These are phyloP conservation scores for Phylloporus rhodoxanthus DNA, from an alignment of 768 basidiomycete species.

Conservation along the genomic window DNA sequence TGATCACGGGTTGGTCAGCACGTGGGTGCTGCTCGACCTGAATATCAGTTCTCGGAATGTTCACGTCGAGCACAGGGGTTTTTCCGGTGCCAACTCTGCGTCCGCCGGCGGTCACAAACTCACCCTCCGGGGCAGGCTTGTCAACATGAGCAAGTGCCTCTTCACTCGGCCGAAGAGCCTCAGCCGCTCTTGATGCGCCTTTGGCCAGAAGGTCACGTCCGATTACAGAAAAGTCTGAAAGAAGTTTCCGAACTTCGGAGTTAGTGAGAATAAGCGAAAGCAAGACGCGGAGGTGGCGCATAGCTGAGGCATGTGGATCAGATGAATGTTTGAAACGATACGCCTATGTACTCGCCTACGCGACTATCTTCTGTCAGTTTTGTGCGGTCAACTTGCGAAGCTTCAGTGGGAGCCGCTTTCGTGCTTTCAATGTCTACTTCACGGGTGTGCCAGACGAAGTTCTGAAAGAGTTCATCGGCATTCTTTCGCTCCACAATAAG, in stretches of 20 bases:
- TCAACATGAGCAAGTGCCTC: constrained; percentile 62
- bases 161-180: constrained; percentile 57
- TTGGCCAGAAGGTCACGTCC: constrained; percentile 81
- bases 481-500: constrained; percentile 81
- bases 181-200: constrained; percentile 64
- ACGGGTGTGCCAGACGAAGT: constrained; percentile 79
- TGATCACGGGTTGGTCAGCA: constrained; percentile 37
- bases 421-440: constrained; percentile 37
- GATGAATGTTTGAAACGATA: neutral
- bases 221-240: constrained; percentile 70
- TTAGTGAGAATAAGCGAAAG: constrained; percentile 86
- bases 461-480: constrained; percentile 84
- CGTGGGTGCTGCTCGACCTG: constrained; percentile 46
- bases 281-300: constrained; percentile 83
- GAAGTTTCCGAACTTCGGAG: constrained; percentile 84
- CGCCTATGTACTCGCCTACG: constrained; percentile 41
- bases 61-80: constrained; percentile 43
- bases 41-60: constrained; percentile 41
- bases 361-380: constrained; percentile 55
- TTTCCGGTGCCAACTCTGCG: constrained; percentile 39
- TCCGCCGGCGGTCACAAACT: constrained; percentile 51
- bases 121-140: constrained; percentile 59
- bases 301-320: constrained; percentile 45
- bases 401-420: constrained; percentile 38
- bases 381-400: constrained; percentile 46